Base-by-base conservation (phyloP, 108 stramenopile genomes). In the Nitzschia sp. region DNA sequence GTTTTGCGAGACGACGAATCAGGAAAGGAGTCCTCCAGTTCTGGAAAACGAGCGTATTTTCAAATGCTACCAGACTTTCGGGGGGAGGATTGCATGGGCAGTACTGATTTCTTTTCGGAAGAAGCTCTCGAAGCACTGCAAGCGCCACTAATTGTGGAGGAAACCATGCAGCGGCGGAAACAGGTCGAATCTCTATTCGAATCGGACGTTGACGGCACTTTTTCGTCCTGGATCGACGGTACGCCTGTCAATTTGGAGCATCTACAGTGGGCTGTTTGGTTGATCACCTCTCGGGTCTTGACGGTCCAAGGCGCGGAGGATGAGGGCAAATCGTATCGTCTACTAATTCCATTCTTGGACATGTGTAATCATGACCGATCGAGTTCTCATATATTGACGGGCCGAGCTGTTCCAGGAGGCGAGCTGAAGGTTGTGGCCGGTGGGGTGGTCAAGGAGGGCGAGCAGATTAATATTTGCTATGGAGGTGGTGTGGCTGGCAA, bases 361-460 rank as follows among this genome's bases (percentile, higher is more conserved):
- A 92, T 92, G 90, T 88, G 86, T 68, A 93, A 90, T 73, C 88
- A 93, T 68, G 87, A 89, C 58, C 71, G 86, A 45, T 72, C 79
- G 26, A 80, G 80, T 62, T 55, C 79, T 1, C 91, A 93, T 48
- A 63, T 93, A 1, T 59, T 93, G 55, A 80, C 83, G 25, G 91
- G 91, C 15, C 35, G 88, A 44, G 91, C 91, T 11, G 75, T 71
- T 26, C 66, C 83, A 1, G 91, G 91, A 19, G 85, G 79, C 15
- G 68, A 59, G 73, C 73, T 93, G 32, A 88, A 81, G 46, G 85
- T 93, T 5, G 68, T 93, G 17, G 91, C 91, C 1, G 91, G 91
- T n/a, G 63, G 33, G n/a, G 60, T 80, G 27, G 77, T 93, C 22
- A 69, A 79, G 44, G 69, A 71, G 32, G 91, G 91, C 16, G 86